Conservation (phyloP, 1,139 yeast species). For the Yamadazyma diddensiae region DNA sequence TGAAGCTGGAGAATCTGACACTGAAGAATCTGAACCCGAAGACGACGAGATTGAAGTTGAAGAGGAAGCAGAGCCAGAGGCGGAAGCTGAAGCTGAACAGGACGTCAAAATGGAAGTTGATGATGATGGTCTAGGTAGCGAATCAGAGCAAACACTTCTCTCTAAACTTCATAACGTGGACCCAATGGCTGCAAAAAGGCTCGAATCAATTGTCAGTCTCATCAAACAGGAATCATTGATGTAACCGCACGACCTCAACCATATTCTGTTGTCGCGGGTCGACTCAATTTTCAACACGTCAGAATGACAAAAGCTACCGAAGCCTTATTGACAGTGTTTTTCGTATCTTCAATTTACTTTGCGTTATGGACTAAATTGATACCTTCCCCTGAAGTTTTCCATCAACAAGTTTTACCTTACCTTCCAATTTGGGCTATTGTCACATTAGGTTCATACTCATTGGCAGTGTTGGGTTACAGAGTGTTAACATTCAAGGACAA, state of each 20-base stretch:
- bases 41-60: conserved; percentile 22
- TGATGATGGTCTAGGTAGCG: conserved; percentile 13
- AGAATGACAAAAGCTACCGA: conserved; percentile 71
- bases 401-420: conserved; percentile 56
- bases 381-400: conserved; percentile 52
- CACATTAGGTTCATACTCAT: conserved; percentile 69
- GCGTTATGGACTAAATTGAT: conserved; percentile 52
- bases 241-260: conserved; percentile 6
- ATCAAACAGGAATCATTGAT: conserved; percentile 41
- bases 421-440: conserved; percentile 74
- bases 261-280: background rate
- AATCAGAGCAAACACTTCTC: conserved; percentile 16
- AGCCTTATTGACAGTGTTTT: conserved; percentile 47
- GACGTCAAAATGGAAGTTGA: too few relatives aligned
- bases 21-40: conserved; percentile 22
- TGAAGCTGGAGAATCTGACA: conserved; percentile 15
- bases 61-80: conserved; percentile 19
- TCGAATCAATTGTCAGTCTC: conserved; percentile 42
- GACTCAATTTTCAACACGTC: conserved; percentile 3
- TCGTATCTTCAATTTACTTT: conserved; percentile 51
- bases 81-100: conserved; percentile 17
- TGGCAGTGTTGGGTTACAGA: conserved; percentile 70
- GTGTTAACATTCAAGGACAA: conserved; percentile 72
- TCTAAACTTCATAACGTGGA: conserved; percentile 33
- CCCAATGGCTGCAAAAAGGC: conserved; percentile 34